These are phyloP conservation scores for Lentinula raphanica DNA, from an alignment of 768 basidiomycete genomes.

Conservation along the genomic window DNA sequence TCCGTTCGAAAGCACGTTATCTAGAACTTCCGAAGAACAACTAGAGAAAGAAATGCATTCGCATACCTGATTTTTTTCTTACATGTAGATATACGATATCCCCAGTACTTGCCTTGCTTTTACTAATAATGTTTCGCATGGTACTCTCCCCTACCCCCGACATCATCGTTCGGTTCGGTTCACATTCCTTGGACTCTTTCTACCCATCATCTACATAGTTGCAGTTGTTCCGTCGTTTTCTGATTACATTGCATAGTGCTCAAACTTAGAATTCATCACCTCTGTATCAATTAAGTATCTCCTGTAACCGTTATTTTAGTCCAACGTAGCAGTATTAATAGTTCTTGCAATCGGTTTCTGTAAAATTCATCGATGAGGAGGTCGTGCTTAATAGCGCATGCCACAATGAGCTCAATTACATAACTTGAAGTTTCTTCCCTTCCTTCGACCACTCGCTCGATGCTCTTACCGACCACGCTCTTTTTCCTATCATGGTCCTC, in stretches of 20 bases:
- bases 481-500: constrained; percentile 42
- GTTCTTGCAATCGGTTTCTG: no score
- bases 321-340: neutral
- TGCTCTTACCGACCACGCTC: constrained; percentile 42
- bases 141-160: neutral
- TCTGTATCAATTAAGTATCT: constrained; percentile 2
- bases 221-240: no score
- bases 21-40: constrained; percentile 5
- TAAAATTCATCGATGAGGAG: no score
- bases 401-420: neutral
- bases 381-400: no score
- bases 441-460: constrained; percentile 16
- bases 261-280: neutral
- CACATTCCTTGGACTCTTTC: constrained; percentile 4
- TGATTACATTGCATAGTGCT: neutral
- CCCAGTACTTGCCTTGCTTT: neutral
- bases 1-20: neutral
- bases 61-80: neutral
- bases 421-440: neutral
- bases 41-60: neutral
- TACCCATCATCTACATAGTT: neutral
- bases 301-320: neutral
- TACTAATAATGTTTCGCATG: neutral
- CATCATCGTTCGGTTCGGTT: neutral
- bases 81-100: neutral